Evolutionary conservation across 2,329 filamentous ascomycete genomes (phyloP), one percentile per base, ranked within the genome.

Genomic region (Arthrobotrys pseudoclavata): DNA sequence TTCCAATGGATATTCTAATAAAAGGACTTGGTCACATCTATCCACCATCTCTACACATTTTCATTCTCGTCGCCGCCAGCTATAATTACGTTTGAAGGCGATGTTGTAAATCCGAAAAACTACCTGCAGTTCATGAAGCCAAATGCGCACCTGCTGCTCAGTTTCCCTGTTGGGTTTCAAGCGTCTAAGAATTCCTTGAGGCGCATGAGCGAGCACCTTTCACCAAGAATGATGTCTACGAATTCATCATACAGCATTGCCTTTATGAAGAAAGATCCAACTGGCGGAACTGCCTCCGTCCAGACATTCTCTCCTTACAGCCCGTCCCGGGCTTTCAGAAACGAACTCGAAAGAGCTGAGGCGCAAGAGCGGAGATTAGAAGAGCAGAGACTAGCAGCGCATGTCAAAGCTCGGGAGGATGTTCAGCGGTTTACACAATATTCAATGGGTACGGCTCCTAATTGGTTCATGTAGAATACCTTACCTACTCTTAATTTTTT

Each of bases 31-130:
- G 62, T 78, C 64, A 78, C 69, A 78, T 78, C 75, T 31, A 71
- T 78, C 29, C 75, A 78, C 53, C 75, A 72, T 71, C 62, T 78
- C 31, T 78, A 71, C 55, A 78, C 75, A n/a, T 78, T 78, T 60
- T 71, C 68, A 26, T 78, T 78, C 63, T 78, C 75, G 26, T 71
- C 67, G 37, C 75, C 75, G 63, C 80, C 79, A 50, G 53, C 80
- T 62, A 80, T 81, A 55, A 72, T 78, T 24, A 81, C 79, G 47
- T 81, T 80, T 69, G 79, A 80, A 60, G 80, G 80, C 29, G 71
- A 76, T 75, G 64, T 81, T 60, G 79, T 81, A 66, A 77, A 78
- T 55, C 47, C 70, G 48, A 67, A 78, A 69, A 64, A 72, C 29
- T 81, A 81, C 52, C 57, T 57, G 22, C 53, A 62, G 50, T 72